Percentiles rank a stretch among this genome's conserved stretches.
Evolutionary conservation across 2,329 filamentous ascomycete species (phyloP).

Genomic region (Pestalotiopsis sp.): DNA sequence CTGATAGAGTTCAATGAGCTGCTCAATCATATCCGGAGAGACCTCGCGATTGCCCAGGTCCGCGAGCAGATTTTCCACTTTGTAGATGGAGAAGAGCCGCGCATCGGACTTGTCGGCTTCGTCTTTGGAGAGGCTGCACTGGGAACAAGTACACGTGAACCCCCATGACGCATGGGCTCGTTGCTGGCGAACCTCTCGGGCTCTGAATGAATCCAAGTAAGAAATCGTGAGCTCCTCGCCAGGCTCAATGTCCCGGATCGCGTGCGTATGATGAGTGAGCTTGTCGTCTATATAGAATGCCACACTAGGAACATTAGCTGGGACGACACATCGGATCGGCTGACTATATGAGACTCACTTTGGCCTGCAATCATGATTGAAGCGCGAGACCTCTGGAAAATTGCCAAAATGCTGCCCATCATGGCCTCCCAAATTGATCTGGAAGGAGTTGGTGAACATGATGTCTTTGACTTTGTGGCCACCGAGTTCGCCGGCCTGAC

Average conservation of each 20-base stretch:
- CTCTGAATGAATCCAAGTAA: slow-evolving; percentile 41
- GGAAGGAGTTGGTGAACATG: slow-evolving; percentile 30
- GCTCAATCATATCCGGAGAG: slow-evolving; percentile 30
- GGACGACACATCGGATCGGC: background rate
- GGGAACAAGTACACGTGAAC: slow-evolving; percentile 42
- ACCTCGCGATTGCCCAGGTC: slow-evolving; percentile 17
- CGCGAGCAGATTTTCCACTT: slow-evolving; percentile 29
- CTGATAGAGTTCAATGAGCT: slow-evolving; percentile 36
- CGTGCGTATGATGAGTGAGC: slow-evolving; percentile 42
- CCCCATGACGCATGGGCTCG: slow-evolving; percentile 37
- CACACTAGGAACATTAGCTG: slow-evolving; percentile 24
- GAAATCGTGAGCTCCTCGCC: slow-evolving; percentile 44
- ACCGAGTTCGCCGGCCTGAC: slow-evolving; percentile 25
- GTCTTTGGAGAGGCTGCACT: slow-evolving; percentile 31
- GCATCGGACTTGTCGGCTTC: slow-evolving; percentile 32
- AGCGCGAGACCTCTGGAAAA: slow-evolving; percentile 40
- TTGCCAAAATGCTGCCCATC: slow-evolving; percentile 26
- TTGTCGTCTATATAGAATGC: slow-evolving; percentile 36
- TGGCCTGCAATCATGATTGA: slow-evolving; percentile 46
- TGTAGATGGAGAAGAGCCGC: slow-evolving; percentile 30
- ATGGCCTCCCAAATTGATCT: slow-evolving; percentile 20
- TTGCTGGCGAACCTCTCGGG: slow-evolving; percentile 29
- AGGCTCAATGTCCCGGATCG: slow-evolving; percentile 32
- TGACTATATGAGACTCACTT: slow-evolving; percentile 27
- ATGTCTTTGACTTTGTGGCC: slow-evolving; percentile 27